phyloP scores from a whole-genome alignment of 2,329 filamentous ascomycete species.

The Plenodomus biglobosus region DNA sequence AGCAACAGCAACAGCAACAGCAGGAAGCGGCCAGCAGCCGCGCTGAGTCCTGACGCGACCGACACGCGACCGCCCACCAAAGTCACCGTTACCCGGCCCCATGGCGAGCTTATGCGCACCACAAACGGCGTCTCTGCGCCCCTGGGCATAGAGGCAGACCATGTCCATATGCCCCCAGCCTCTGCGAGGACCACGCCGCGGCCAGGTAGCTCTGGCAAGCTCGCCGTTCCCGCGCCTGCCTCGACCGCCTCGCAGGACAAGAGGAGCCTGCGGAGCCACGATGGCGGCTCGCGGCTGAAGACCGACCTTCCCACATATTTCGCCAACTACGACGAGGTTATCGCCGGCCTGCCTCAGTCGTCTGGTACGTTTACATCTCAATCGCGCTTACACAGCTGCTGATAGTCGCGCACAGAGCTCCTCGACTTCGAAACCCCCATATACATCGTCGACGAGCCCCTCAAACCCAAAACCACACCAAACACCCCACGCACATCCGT shows the following conservation, averaged over 20 bases:
- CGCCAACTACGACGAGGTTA: conserved; percentile 89
- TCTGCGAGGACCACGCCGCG: conserved; percentile 37
- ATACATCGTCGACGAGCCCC: conserved; percentile 64
- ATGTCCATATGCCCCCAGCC: too few species aligned
- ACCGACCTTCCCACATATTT: conserved; percentile 92
- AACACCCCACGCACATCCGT: conserved; percentile 22
- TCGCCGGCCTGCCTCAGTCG: conserved; percentile 80
- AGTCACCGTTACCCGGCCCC: conserved; percentile 47
- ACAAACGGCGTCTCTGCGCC: conserved; percentile 47
- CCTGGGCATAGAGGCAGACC: conserved; percentile 39
- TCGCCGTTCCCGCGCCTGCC: conserved; percentile 28
- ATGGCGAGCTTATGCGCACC: conserved; percentile 46
- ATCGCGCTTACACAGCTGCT: conserved; percentile 15
- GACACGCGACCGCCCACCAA: conserved; percentile 45
- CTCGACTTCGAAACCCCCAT: conserved; percentile 73
- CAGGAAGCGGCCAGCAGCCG: conserved; percentile 36
- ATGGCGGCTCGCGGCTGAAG: conserved; percentile 78
- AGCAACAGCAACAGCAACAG: too few species aligned
- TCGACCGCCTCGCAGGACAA: conserved; percentile 54
- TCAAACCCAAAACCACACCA: conserved; percentile 29
- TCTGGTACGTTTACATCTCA: conserved; percentile 58
- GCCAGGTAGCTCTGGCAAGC: conserved; percentile 29
- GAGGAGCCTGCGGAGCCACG: conserved; percentile 81
- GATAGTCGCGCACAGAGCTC: conserved; percentile 58
- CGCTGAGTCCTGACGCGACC: conserved; percentile 24